A percentile compares a stretch with the other conserved stretches of the same genome.
Conservation (phyloP, 441 rosid genomes). For the Jatropha multifida region DNA sequence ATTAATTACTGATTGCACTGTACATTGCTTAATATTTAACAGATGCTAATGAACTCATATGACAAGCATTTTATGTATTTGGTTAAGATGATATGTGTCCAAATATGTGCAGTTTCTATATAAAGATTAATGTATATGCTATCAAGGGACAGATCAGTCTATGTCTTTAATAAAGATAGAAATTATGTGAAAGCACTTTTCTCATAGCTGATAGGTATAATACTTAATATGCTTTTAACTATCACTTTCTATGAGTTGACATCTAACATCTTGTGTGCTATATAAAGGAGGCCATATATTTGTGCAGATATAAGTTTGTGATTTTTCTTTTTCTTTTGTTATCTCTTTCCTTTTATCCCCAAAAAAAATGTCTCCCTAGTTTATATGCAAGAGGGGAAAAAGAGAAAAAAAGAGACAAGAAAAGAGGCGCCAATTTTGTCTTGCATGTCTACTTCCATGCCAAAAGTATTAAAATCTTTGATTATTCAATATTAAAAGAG, state of each 20-base stretch:
- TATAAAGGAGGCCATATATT: background rate
- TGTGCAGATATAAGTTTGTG: background rate
- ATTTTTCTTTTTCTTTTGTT: background rate
- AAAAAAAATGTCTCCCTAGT: no score
- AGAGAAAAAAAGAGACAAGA: background rate
- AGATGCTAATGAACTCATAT: background rate
- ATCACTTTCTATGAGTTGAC: background rate
- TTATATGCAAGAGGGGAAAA: no score
- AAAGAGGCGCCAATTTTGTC: background rate
- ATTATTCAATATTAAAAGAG: background rate
- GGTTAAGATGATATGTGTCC: background rate
- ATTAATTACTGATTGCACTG: background rate
- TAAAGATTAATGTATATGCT: background rate
- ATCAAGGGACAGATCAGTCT: background rate
- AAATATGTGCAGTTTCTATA: background rate
- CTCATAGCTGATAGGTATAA: background rate
- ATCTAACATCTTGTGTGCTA: background rate
- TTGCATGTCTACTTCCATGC: background rate
- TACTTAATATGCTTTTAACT: background rate
- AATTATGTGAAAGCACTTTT: background rate
- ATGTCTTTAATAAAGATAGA: background rate
- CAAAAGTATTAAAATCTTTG: background rate
- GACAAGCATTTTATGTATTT: background rate
- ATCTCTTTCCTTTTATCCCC: background rate
- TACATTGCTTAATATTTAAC: background rate